phyloP scores from a whole-genome alignment of 2,329 filamentous ascomycete genomes.

The Tolypocladium tropicale region DNA sequence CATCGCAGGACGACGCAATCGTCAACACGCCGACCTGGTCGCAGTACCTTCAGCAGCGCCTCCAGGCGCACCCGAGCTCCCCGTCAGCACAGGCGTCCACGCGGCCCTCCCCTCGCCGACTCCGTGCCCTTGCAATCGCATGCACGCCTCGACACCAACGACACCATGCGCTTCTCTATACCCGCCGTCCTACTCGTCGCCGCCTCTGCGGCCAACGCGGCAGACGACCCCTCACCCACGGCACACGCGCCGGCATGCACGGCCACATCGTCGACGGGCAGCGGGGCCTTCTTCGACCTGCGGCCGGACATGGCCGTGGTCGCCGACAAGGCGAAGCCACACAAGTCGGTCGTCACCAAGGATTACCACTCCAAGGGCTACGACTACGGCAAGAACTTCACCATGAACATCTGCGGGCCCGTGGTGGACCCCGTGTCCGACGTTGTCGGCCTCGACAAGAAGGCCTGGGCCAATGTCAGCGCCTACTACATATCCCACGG shows the following conservation, averaged over 20 bases:
- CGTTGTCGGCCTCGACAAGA: conserved; percentile 53
- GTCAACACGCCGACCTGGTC: background rate
- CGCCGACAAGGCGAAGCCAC: conserved; percentile 32
- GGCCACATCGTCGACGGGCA: conserved; percentile 42
- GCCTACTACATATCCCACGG: conserved; percentile 62
- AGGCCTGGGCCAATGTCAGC: conserved; percentile 62
- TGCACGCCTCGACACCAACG: background rate
- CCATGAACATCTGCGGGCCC: conserved; percentile 68
- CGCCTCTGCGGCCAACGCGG: conserved; percentile 20
- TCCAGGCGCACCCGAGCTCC: background rate
- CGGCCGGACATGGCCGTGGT: conserved; percentile 41
- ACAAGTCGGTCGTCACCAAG: conserved; percentile 29
- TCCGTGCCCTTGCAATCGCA: background rate
- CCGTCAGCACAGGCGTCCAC: background rate
- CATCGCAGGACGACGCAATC: background rate
- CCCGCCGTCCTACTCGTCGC: conserved; percentile 24
- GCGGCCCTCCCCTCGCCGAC: background rate
- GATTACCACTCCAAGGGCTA: conserved; percentile 60
- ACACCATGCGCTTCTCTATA: conserved; percentile 16
- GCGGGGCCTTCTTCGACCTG: conserved; percentile 49
- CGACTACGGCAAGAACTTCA: conserved; percentile 75
- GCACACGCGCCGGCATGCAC: conserved; percentile 40
- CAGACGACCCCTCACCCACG: conserved; percentile 29
- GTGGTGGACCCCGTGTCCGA: conserved; percentile 57
- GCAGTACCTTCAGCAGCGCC: background rate